phyloP scores from a whole-genome alignment of 169 alveolate species.

The Plasmodium inui region DNA sequence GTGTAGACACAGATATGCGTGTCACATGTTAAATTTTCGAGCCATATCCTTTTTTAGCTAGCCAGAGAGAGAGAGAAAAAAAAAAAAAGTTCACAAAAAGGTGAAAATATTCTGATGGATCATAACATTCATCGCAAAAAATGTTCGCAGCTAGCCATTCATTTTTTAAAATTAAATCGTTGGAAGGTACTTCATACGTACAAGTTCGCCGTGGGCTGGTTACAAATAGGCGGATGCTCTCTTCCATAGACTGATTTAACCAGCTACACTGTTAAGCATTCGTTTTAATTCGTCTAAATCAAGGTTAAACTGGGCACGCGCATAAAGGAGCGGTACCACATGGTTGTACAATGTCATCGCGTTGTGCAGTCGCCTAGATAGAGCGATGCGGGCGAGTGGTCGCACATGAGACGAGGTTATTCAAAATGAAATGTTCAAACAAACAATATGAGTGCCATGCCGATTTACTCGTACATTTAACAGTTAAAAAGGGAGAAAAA shows the following conservation, averaged over 20 bases:
- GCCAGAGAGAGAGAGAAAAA: not conserved
- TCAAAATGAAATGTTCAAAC: not conserved
- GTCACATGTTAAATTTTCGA: not conserved
- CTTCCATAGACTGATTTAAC: not conserved
- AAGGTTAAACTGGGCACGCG: not conserved
- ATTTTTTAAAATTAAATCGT: not conserved
- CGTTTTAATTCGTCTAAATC: not conserved
- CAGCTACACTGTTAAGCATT: not conserved
- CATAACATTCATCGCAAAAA: not conserved
- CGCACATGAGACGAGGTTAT: not conserved
- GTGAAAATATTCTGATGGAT: not conserved
- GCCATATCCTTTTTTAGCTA: not conserved
- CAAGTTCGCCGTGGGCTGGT: not conserved
- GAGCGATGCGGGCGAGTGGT: not conserved
- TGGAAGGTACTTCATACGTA: not conserved
- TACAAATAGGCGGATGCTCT: not conserved
- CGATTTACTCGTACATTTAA: not conserved
- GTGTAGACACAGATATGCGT: not conserved
- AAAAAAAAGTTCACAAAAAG: not conserved
- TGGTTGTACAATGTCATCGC: not conserved
- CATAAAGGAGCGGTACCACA: not conserved
- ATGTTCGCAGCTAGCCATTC: not conserved
- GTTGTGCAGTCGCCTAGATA: not conserved
- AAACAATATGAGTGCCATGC: not conserved
- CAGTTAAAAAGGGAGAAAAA: not conserved